A percentile compares a stretch with the other conserved stretches of the same genome.
Conservation (phyloP, 805 yeast species). For the Metschnikowia peoriensis region DNA sequence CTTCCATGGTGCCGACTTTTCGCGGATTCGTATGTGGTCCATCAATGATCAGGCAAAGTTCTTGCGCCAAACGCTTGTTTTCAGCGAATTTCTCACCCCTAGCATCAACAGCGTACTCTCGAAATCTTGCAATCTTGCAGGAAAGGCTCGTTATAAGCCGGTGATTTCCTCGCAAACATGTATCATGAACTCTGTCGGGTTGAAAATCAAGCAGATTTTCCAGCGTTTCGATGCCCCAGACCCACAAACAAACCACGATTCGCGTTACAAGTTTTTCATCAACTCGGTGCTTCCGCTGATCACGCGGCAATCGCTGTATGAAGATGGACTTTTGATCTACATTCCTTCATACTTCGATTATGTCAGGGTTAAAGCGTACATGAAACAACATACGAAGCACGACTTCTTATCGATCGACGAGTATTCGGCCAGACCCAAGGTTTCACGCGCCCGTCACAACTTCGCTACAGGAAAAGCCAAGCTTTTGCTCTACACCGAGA, state of each 20-base stretch:
- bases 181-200: slow-evolving; percentile 62
- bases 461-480: slow-evolving; percentile 63
- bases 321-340: slow-evolving; percentile 74
- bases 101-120: slow-evolving; percentile 63
- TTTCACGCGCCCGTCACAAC: slow-evolving; percentile 66
- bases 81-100: slow-evolving; percentile 78
- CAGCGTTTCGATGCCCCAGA: slow-evolving; percentile 70
- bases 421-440: slow-evolving; percentile 69
- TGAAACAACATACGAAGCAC: slow-evolving; percentile 60
- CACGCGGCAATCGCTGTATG: slow-evolving; percentile 55
- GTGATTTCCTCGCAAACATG: slow-evolving; percentile 45
- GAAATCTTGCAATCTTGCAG: slow-evolving; percentile 54
- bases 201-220: slow-evolving; percentile 65
- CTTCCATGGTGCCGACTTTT: slow-evolving; percentile 80
- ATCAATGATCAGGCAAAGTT: slow-evolving; percentile 75
- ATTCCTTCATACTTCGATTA: slow-evolving; percentile 88
- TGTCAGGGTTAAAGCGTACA: slow-evolving; percentile 69
- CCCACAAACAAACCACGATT: slow-evolving; percentile 49
- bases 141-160: slow-evolving; percentile 57
- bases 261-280: slow-evolving; percentile 78
- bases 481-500: slow-evolving; percentile 84
- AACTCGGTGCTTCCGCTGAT: slow-evolving; percentile 74
- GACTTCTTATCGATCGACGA: slow-evolving; percentile 77
- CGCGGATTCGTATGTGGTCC: slow-evolving; percentile 89
- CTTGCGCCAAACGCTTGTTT: slow-evolving; percentile 75